Evolutionary conservation across 306 rosid species (phyloP).

Genomic region (Cucurbita pepo): DNA sequence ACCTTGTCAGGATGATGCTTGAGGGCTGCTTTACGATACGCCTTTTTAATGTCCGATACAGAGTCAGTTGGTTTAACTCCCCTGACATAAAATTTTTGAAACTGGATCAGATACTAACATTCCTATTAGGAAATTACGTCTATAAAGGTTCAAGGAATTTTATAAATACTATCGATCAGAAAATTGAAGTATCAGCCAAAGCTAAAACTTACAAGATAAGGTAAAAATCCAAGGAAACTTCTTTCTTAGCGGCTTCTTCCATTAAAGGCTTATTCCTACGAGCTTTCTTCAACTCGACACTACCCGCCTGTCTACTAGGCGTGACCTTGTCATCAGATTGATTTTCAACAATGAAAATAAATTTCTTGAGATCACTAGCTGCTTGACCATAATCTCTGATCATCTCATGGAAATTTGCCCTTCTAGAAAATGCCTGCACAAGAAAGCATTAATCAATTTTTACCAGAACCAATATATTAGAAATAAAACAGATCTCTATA

Average conservation of each 20-base stretch:
- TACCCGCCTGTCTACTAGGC: slow-evolving; percentile 34
- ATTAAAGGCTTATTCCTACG: slow-evolving; percentile 27
- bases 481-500: neutral
- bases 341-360: slow-evolving; percentile 39
- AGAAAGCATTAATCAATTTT: neutral
- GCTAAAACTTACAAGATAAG: slow-evolving; percentile 64
- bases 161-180: neutral
- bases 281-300: slow-evolving; percentile 48
- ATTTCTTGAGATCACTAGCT: slow-evolving; percentile 55
- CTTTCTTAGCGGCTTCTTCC: slow-evolving; percentile 63
- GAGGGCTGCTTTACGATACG: slow-evolving; percentile 65
- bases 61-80: slow-evolving; percentile 37
- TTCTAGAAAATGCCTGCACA: slow-evolving; percentile 77
- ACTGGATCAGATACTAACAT: neutral
- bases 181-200: slow-evolving; percentile 1
- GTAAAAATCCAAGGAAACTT: slow-evolving; percentile 55
- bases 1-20: slow-evolving; percentile 79
- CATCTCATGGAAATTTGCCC: slow-evolving; percentile 77
- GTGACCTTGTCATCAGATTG: slow-evolving; percentile 41
- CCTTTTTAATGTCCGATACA: slow-evolving; percentile 48
- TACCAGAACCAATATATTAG: neutral
- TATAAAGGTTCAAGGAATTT: neutral
- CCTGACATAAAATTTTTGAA: slow-evolving; percentile 20
- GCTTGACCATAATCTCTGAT: slow-evolving; percentile 71
- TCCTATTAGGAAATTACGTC: neutral